phyloP scores from a whole-genome alignment of 2,329 filamentous ascomycete species.

The Aureobasidium uvarum region DNA sequence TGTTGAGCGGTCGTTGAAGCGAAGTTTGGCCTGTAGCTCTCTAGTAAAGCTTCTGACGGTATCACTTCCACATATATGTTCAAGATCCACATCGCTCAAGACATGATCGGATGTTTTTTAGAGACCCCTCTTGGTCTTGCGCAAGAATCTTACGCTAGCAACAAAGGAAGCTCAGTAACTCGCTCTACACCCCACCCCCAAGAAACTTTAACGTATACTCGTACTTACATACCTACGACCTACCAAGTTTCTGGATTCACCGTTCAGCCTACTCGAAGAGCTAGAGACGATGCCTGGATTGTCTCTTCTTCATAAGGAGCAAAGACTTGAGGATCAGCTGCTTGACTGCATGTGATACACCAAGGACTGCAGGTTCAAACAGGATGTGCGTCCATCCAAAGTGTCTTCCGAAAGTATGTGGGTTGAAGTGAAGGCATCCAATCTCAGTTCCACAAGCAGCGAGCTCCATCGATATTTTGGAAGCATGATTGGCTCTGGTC shows the following conservation, averaged over 20 bases:
- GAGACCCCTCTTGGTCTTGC: not conserved
- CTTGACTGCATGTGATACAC: not conserved
- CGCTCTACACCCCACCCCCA: not conserved
- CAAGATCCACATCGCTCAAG: not conserved
- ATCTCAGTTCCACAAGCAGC: not conserved
- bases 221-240: not conserved
- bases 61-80: not conserved
- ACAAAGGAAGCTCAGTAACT: not conserved
- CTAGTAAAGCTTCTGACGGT: not conserved
- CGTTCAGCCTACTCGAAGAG: not conserved
- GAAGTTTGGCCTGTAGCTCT: not conserved
- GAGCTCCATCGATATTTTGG: not conserved
- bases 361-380: not conserved
- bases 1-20: slow-evolving; percentile 5
- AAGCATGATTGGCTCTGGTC: not conserved
- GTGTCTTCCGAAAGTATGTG: not conserved
- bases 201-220: not conserved
- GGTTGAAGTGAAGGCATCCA: not conserved
- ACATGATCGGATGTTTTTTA: not conserved
- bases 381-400: not conserved
- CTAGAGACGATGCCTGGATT: not conserved
- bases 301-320: not conserved
- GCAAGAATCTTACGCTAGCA: not conserved
- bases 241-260: not conserved
- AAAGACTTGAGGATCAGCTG: not conserved